Evolutionary conservation across 2,329 filamentous ascomycete genomes (phyloP).

Genomic region (Huntiella moniliformis): DNA sequence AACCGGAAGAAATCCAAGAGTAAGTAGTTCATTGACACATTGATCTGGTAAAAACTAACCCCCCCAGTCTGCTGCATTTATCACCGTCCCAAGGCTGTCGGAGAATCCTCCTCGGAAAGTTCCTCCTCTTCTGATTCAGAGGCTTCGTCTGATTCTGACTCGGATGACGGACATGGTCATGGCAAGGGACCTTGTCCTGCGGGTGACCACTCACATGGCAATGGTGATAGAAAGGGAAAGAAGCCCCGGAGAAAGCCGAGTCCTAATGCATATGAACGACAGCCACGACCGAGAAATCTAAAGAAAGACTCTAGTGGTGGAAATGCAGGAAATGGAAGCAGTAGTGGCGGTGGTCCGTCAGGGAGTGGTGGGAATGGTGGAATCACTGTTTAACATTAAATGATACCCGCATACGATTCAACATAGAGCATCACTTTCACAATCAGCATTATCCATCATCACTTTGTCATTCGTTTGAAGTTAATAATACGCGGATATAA

Average conservation of each 20-base stretch:
- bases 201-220: conserved; percentile 14
- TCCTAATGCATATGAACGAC: conserved; percentile 68
- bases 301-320: neutral
- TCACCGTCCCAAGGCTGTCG: conserved; percentile 63
- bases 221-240: conserved; percentile 20
- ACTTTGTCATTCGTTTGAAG: too few relatives aligned
- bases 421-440: neutral
- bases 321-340: neutral
- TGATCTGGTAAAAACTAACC: neutral
- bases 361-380: neutral
- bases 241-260: conserved; percentile 32
- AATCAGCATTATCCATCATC: too few relatives aligned
- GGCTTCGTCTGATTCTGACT: conserved; percentile 16
- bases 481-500: conserved; percentile 4
- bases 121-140: conserved; percentile 32
- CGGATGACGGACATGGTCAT: conserved; percentile 15
- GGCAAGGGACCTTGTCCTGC: neutral
- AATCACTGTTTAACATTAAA: conserved; percentile 2
- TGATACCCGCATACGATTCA: neutral
- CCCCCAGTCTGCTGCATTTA: conserved; percentile 92
- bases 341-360: too few relatives aligned
- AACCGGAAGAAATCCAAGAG: conserved; percentile 91
- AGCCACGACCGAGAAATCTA: conserved; percentile 22
- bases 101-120: conserved; percentile 45
- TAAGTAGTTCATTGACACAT: conserved; percentile 20